phyloP scores from a whole-genome alignment of 1,284 basidiomycete genomes.

The Crepidotus sp. region DNA sequence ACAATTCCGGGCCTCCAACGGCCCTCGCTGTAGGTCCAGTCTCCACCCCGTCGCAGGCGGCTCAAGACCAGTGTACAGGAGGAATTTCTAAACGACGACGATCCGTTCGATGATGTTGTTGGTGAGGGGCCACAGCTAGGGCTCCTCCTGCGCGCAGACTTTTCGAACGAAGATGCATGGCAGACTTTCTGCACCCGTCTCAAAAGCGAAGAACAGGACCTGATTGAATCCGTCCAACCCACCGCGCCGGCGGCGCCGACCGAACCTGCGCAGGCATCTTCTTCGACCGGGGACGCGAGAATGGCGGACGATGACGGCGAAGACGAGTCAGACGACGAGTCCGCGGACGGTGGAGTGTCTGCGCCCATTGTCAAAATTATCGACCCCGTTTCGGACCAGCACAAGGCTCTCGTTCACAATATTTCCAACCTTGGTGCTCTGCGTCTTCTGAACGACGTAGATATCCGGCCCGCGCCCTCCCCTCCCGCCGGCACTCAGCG shows the following conservation, averaged over 20 bases:
- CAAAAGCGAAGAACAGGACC: slow-evolving; percentile 22
- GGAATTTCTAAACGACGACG: slow-evolving; percentile 20
- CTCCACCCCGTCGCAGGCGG: slow-evolving; percentile 1
- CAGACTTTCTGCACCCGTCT: slow-evolving; percentile 40
- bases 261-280: slow-evolving; percentile 11
- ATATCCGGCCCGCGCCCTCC: slow-evolving; percentile 43
- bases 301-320: slow-evolving; percentile 15
- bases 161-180: slow-evolving; percentile 58
- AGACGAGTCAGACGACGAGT: slow-evolving; percentile 25
- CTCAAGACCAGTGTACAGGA: not conserved
- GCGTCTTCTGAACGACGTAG: slow-evolving; percentile 62
- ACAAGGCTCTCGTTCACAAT: slow-evolving; percentile 34
- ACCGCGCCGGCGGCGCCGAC: not conserved
- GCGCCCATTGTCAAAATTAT: slow-evolving; percentile 36
- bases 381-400: slow-evolving; percentile 33
- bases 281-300: slow-evolving; percentile 11
- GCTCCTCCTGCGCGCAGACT: slow-evolving; percentile 61
- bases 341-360: slow-evolving; percentile 24
- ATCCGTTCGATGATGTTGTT: slow-evolving; percentile 29
- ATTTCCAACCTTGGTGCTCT: slow-evolving; percentile 59
- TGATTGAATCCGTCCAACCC: slow-evolving; percentile 11
- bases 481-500: slow-evolving; percentile 37
- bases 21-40: slow-evolving; percentile 10
- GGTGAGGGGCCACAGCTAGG: slow-evolving; percentile 48
- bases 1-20: slow-evolving; percentile 5